phyloP scores from a whole-genome alignment of 2,329 filamentous ascomycete genomes.

The Chaetomiaceae sp. region DNA sequence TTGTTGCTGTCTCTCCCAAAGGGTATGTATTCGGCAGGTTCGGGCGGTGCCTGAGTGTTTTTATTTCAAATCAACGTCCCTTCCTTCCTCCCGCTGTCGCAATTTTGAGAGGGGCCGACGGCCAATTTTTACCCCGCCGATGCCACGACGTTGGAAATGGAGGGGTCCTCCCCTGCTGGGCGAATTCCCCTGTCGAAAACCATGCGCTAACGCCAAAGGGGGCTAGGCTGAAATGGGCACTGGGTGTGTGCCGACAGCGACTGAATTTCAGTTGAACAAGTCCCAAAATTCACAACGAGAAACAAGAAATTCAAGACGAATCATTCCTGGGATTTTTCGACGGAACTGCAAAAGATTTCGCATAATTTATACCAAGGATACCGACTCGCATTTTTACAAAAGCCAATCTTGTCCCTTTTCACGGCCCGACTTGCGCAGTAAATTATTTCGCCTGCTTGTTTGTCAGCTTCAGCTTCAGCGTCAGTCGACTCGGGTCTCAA shows the following conservation, averaged over 20 bases:
- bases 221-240: neutral
- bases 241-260: neutral
- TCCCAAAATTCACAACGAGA: neutral
- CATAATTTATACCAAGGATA: too few relatives aligned
- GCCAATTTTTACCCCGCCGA: constrained; percentile 24
- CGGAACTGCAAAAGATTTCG: too few relatives aligned
- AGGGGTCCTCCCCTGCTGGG: constrained; percentile 5
- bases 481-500: too few relatives aligned
- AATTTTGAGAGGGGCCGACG: constrained; percentile 22
- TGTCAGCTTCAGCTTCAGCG: too few relatives aligned
- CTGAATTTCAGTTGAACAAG: neutral
- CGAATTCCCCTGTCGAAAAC: neutral
- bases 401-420: too few relatives aligned
- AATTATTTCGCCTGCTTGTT: too few relatives aligned
- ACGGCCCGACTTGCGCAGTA: too few relatives aligned
- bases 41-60: neutral
- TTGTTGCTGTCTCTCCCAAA: neutral
- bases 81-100: constrained; percentile 4
- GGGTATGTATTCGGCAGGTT: neutral
- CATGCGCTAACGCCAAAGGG: neutral
- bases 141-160: constrained; percentile 22
- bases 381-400: too few relatives aligned
- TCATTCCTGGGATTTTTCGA: too few relatives aligned
- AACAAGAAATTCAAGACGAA: too few relatives aligned
- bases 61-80: neutral